Base-by-base conservation (phyloP, 1,139 yeast genomes). In the Yamadazyma buinensis region DNA sequence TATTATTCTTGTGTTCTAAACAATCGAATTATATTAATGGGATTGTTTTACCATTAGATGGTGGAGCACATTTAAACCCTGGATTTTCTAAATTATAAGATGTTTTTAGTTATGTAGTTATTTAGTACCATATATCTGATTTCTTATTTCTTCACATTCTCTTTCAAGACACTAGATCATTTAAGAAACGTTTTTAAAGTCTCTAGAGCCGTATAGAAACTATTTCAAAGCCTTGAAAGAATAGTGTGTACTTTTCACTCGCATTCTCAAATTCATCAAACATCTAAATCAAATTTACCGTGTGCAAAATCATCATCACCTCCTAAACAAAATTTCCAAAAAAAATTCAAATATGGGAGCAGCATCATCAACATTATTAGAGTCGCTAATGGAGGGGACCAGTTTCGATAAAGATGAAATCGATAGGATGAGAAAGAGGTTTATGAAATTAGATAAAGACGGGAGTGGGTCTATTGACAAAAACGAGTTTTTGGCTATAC, bases 381-480 rank as follows among this genome's bases (percentile, higher is more conserved):
- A 83, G 43, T 71, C 75, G 42, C 70, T 84, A 27, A 77, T 79
- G 55, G 87, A 81, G 54, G 87, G 85, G 28, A 82, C 92, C n/a
- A 80, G 80, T 59, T 84, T 87, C 56, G 90, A 85, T 41, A 74
- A 83, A 35, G 96, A 87, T 45, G 99, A 94, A 55, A 84, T 94
- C 35, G 95, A 90, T 55, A 72, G 98, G 41, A 68, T 94, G 42
- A 77, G 95, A 42, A 88, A 88, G 54, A 69, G 98, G 46, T 94
- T 94, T 58, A 85, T 90, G 95, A 94, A 94, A 55, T 67, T 94
- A 34, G 99, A 94, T 59, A 81, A 84, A 44, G 97, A 94, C 57
- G 84, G 90, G 35, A 80, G 90, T 3, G 98, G 98, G 1, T 81
- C 95, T 15, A 85, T 94, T 29, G 97, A 92, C 42, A 84, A 84